These are phyloP conservation scores for Cryptococcus sp. DNA, from an alignment of 1,284 basidiomycete genomes.

Conservation along the genomic window DNA sequence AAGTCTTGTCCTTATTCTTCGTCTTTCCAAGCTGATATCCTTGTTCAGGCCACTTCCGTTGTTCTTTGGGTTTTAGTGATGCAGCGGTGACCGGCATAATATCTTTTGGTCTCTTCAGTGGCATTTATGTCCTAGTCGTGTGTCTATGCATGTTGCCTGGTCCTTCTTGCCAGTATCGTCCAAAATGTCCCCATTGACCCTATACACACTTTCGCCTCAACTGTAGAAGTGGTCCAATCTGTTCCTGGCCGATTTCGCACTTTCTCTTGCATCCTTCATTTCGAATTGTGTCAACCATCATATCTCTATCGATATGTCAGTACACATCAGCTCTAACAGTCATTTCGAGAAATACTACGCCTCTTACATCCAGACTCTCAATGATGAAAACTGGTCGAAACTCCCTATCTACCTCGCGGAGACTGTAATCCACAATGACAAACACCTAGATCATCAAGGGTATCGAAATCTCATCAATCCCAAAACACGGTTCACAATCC, in stretches of 20 bases:
- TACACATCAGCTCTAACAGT: not conserved
- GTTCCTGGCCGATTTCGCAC: not conserved
- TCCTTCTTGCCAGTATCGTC: not conserved
- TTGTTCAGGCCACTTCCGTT: too few relatives aligned
- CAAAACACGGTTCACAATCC: not conserved
- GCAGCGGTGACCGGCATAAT: too few relatives aligned
- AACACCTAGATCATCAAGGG: not conserved
- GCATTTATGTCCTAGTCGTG: too few relatives aligned
- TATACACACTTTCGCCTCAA: not conserved
- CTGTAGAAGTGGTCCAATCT: not conserved
- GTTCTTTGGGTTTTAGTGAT: too few relatives aligned
- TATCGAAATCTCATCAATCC: not conserved
- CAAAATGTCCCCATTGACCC: not conserved
- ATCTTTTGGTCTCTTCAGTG: too few relatives aligned
- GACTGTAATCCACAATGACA: not conserved
- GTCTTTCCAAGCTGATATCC: too few relatives aligned
- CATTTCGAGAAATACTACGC: not conserved
- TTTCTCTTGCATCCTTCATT: not conserved
- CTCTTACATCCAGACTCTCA: not conserved
- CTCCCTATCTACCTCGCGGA: not conserved
- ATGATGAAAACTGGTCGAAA: not conserved
- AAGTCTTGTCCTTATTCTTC: too few relatives aligned
- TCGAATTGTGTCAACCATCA: not conserved
- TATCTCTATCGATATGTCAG: not conserved
- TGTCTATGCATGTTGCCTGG: too few relatives aligned